phyloP scores from a whole-genome alignment of 2,329 filamentous ascomycete genomes.

The Claviceps lovelessii region DNA sequence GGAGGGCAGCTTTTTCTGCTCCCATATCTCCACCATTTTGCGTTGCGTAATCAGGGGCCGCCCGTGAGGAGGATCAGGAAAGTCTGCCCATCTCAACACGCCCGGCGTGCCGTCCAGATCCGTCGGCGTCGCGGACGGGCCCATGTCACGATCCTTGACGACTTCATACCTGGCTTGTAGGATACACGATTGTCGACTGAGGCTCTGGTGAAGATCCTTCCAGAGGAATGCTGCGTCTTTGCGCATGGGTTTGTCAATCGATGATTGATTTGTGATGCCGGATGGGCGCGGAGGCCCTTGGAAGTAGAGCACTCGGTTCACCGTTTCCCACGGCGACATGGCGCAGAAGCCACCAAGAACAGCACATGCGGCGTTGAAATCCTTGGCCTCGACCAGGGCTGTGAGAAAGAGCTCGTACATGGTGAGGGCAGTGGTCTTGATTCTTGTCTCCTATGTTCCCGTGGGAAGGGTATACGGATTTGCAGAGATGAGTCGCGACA shows the following conservation, averaged over 20 bases:
- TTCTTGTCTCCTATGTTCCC: not conserved
- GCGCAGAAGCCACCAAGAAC: constrained; percentile 44
- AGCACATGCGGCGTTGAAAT: constrained; percentile 33
- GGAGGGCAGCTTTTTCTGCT: constrained; percentile 32
- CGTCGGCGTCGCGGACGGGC: constrained; percentile 16
- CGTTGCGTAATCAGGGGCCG: constrained; percentile 35
- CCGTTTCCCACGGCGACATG: constrained; percentile 35
- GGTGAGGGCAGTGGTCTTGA: not conserved
- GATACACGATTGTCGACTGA: constrained; percentile 42
- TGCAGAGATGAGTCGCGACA: not conserved
- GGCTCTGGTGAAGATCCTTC: constrained; percentile 39
- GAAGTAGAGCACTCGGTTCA: constrained; percentile 40
- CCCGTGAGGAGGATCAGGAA: constrained; percentile 41
- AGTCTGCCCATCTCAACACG: constrained; percentile 42
- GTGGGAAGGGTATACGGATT: not conserved
- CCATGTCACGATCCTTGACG: constrained; percentile 32
- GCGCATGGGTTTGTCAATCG: constrained; percentile 24
- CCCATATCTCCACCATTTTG: constrained; percentile 42
- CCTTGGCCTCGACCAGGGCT: constrained; percentile 33
- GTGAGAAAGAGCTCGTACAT: constrained; percentile 50
- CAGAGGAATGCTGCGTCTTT: constrained; percentile 28
- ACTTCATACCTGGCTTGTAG: constrained; percentile 43
- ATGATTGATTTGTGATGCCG: constrained; percentile 29
- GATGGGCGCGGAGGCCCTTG: constrained; percentile 31
- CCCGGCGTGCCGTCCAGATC: constrained; percentile 31